phyloP scores from a whole-genome alignment of 192 early-diverging fungal genomes.

The Podila epigama region DNA sequence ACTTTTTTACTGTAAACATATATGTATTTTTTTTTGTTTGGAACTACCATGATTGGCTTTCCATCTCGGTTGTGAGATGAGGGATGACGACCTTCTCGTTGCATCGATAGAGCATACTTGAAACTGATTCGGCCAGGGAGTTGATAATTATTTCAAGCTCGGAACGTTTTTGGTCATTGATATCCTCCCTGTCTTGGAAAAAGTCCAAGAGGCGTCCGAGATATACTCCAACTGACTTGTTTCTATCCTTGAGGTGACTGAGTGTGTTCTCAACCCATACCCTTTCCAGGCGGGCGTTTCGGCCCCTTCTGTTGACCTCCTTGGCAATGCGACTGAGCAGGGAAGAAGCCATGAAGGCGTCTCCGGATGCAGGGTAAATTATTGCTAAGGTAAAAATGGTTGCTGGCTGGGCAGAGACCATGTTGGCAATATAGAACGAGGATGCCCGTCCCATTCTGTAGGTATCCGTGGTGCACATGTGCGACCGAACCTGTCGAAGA shows the following conservation, averaged over 20 bases:
- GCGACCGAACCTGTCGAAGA: conserved; percentile 7
- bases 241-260: not conserved
- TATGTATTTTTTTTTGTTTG: too few relatives aligned
- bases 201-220: conserved; percentile 1
- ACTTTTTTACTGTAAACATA: too few relatives aligned
- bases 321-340: conserved; percentile 9
- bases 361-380: not conserved
- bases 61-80: too few relatives aligned
- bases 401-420: conserved; percentile 14
- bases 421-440: conserved; percentile 5
- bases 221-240: not conserved
- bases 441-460: conserved; percentile 15
- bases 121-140: too few relatives aligned
- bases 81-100: too few relatives aligned
- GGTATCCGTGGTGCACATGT: conserved; percentile 4
- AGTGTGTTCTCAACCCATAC: not conserved
- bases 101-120: too few relatives aligned
- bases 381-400: conserved; percentile 10
- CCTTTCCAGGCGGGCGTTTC: conserved; percentile 6
- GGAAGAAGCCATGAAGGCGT: not conserved
- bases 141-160: not conserved
- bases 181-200: conserved; percentile 8
- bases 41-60: too few relatives aligned
- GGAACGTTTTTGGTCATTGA: not conserved
- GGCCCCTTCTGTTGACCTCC: conserved; percentile 7